Percentiles rank a stretch among this genome's conserved stretches.
Evolutionary conservation across 2,329 filamentous ascomycete species (phyloP).

Genomic region (Coleophoma eucalyptorum): DNA sequence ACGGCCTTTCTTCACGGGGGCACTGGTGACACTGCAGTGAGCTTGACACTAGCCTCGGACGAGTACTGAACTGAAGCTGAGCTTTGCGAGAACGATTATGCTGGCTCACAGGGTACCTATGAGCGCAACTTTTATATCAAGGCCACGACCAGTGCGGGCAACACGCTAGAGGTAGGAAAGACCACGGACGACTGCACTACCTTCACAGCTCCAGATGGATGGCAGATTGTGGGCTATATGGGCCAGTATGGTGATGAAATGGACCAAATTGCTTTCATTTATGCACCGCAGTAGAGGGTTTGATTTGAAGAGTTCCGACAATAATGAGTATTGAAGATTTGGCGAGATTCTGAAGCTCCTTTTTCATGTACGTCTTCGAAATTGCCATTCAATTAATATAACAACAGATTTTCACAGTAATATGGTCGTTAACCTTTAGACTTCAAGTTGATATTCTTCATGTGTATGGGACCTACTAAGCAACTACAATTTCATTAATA

Average conservation of each 20-base stretch:
- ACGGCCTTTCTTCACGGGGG: conserved; percentile 49
- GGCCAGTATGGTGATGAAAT: conserved; percentile 51
- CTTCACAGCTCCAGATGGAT: conserved; percentile 42
- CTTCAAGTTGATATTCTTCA: too few species aligned
- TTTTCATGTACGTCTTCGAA: too few species aligned
- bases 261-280: conserved; percentile 48
- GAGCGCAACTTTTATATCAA: conserved; percentile 50
- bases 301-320: too few species aligned
- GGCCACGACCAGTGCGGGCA: conserved; percentile 45
- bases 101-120: too few species aligned
- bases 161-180: conserved; percentile 39
- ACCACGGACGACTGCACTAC: conserved; percentile 42
- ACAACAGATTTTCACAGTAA: too few species aligned
- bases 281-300: conserved; percentile 38
- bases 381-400: too few species aligned
- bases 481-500: too few species aligned
- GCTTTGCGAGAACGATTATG: conserved; percentile 46
- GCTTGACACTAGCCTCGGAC: conserved; percentile 37
- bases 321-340: too few species aligned
- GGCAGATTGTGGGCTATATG: conserved; percentile 47
- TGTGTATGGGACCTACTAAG: too few species aligned
- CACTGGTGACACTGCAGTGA: conserved; percentile 38
- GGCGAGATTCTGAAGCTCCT: too few species aligned
- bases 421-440: too few species aligned
- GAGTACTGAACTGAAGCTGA: conserved; percentile 46